phyloP scores from a whole-genome alignment of 2,329 filamentous ascomycete genomes.

The Ophiostoma tasmaniense region DNA sequence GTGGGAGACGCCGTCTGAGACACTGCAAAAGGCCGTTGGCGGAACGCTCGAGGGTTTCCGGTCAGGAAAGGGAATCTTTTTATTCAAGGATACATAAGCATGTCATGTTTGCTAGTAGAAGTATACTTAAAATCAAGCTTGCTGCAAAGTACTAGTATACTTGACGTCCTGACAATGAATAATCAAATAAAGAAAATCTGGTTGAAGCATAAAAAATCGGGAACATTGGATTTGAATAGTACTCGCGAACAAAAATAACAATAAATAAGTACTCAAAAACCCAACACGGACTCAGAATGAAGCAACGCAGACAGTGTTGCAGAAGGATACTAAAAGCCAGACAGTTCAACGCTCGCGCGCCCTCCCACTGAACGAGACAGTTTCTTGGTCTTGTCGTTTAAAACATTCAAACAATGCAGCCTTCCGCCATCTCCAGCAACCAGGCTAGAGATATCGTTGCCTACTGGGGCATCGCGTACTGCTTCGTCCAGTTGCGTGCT shows the following conservation, averaged over 20 bases:
- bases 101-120: not conserved
- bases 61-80: slow-evolving; percentile 81
- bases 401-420: no score
- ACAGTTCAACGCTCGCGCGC: not conserved
- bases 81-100: slow-evolving; percentile 57
- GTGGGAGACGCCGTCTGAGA: slow-evolving; percentile 65
- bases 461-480: slow-evolving; percentile 57
- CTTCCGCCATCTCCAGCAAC: not conserved
- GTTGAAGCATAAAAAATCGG: not conserved
- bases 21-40: slow-evolving; percentile 65
- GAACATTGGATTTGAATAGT: not conserved
- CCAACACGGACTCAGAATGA: not conserved
- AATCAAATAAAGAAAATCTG: not conserved
- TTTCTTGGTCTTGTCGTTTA: not conserved
- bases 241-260: not conserved
- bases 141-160: not conserved
- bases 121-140: no score
- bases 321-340: not conserved
- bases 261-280: not conserved
- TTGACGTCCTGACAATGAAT: not conserved
- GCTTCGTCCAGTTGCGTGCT: slow-evolving; percentile 82
- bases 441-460: no score
- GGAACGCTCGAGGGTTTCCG: slow-evolving; percentile 77
- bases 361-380: no score
- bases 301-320: not conserved